Evolutionary conservation across 1,284 basidiomycete species (phyloP).

Genomic region (Apiotrichum laibachii): DNA sequence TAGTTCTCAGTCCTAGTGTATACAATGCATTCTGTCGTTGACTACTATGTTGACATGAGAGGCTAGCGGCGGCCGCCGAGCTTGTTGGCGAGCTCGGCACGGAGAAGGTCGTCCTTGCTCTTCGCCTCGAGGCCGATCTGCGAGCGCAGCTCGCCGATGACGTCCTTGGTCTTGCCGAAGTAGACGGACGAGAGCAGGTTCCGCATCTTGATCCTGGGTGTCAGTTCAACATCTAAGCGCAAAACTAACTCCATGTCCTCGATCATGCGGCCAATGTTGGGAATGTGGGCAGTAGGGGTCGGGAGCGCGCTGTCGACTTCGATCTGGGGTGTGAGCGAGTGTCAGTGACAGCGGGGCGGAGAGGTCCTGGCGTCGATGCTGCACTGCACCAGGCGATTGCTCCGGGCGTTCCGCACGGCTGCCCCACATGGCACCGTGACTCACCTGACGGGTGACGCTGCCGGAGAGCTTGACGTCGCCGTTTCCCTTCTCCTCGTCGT

Average conservation of each 20-base stretch:
- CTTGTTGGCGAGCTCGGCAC: conserved; percentile 83
- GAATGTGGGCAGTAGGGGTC: conserved; percentile 75
- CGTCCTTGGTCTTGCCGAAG: conserved; percentile 95
- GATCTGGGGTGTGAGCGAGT: conserved; percentile 1
- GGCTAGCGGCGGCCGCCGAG: conserved; percentile 39
- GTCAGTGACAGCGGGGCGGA: conserved; percentile 55
- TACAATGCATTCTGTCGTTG: conserved; percentile 20
- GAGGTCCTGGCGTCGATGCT: not conserved
- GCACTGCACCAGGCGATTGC: too few species aligned
- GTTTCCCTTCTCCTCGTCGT: conserved; percentile 51
- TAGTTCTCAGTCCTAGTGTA: conserved; percentile 3
- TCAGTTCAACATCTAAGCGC: not conserved
- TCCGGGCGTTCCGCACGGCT: too few species aligned
- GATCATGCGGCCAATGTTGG: conserved; percentile 88
- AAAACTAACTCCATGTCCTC: conserved; percentile 82
- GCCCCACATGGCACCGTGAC: not conserved
- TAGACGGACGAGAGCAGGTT: conserved; percentile 95
- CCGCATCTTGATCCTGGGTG: conserved; percentile 79
- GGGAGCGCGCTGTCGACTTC: conserved; percentile 82
- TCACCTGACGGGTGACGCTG: conserved; percentile 92
- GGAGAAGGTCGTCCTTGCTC: conserved; percentile 75
- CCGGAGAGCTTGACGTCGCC: conserved; percentile 85
- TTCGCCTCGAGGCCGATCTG: conserved; percentile 81
- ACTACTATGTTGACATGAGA: conserved; percentile 1
- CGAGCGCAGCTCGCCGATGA: conserved; percentile 86